Evolutionary conservation across 1,284 basidiomycete species (phyloP).

Genomic region (Ganoderma resinaceum): DNA sequence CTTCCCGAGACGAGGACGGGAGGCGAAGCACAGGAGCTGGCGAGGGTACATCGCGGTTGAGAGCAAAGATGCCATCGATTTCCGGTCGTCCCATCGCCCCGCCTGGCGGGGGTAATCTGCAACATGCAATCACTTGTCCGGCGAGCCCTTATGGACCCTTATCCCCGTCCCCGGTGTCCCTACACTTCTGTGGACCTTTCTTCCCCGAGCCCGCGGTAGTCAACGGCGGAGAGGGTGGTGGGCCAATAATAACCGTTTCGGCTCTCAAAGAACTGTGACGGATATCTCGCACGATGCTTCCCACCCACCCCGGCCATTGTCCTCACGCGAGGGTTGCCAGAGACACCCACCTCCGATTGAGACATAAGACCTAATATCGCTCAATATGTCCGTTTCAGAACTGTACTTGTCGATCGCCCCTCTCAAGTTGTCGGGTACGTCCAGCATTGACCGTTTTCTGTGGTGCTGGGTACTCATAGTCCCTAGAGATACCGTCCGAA

Average conservation of each 20-base stretch:
- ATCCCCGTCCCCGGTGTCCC: not conserved
- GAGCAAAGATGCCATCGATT: constrained; percentile 24
- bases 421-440: constrained; percentile 33
- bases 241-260: constrained; percentile 7
- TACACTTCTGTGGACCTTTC: not conserved
- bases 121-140: not conserved
- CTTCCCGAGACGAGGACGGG: constrained; percentile 24
- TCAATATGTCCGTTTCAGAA: constrained; percentile 26
- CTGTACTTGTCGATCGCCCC: constrained; percentile 33
- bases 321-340: not conserved
- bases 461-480: not conserved
- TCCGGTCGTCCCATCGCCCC: constrained; percentile 5
- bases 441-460: constrained; percentile 9
- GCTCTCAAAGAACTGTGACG: not conserved
- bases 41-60: constrained; percentile 20
- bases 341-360: not conserved
- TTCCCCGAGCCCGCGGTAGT: not conserved
- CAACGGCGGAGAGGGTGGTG: not conserved
- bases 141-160: not conserved
- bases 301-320: not conserved
- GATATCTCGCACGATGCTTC: constrained; percentile 9
- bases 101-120: too few species aligned
- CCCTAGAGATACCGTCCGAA: constrained; percentile 66
- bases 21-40: not conserved
- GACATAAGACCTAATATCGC: constrained; percentile 1